phyloP scores from a whole-genome alignment of 2,329 filamentous ascomycete genomes.

The Aspergillus brasiliensis region DNA sequence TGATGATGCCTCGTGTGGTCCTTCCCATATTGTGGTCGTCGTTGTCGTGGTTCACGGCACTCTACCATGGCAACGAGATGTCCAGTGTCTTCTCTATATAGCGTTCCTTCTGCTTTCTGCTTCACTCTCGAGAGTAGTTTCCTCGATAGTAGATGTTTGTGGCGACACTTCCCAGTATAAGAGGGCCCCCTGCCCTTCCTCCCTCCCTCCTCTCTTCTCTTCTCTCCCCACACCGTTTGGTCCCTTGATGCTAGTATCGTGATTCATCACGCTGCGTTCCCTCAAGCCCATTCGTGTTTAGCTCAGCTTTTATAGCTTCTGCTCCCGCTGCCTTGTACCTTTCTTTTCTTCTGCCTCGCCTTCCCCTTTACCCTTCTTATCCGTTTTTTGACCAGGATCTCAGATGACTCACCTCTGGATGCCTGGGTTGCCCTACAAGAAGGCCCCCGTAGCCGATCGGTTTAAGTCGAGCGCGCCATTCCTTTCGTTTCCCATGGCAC shows the following conservation, averaged over 20 bases:
- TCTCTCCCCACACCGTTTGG: slow-evolving; percentile 16
- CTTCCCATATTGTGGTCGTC: not conserved
- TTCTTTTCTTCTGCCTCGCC: not conserved
- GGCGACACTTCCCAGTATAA: not conserved
- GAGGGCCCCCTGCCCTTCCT: not conserved
- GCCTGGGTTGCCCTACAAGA: slow-evolving; percentile 17
- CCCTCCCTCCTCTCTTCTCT: slow-evolving; percentile 13
- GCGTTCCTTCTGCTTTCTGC: not conserved
- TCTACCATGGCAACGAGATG: not conserved
- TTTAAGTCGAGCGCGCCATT: slow-evolving; percentile 14
- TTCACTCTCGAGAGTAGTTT: not conserved
- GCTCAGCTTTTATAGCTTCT: slow-evolving; percentile 9
- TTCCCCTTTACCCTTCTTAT: slow-evolving; percentile 6
- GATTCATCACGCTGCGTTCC: slow-evolving; percentile 17
- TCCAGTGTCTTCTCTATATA: not conserved
- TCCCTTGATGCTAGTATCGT: slow-evolving; percentile 24
- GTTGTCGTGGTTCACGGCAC: not conserved
- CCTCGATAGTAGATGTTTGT: not conserved
- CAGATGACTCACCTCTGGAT: slow-evolving; percentile 25
- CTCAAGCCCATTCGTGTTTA: slow-evolving; percentile 19
- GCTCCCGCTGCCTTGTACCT: slow-evolving; percentile 8
- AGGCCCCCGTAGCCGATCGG: slow-evolving; percentile 9
- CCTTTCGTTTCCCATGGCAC: slow-evolving; percentile 12
- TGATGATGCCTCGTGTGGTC: not conserved
- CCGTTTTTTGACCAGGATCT: slow-evolving; percentile 13